Evolutionary conservation across 495 filamentous ascomycete genomes (phyloP), one percentile per base, ranked within the genome.

Genomic region (Tetracladium setigerum): DNA sequence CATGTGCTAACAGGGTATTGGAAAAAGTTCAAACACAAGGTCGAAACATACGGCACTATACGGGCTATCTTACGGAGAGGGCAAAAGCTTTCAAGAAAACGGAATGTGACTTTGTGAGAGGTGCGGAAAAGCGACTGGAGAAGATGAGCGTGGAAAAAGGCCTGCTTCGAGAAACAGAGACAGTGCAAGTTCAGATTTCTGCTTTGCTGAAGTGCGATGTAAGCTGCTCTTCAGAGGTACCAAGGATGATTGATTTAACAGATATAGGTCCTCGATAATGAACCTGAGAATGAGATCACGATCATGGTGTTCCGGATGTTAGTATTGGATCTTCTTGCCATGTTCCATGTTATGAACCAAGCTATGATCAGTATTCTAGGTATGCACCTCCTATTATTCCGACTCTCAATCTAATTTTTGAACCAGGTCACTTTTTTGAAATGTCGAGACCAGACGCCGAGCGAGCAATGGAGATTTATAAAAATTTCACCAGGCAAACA

Each of bases 281-380:
- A 97, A 53, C 81, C 86, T 15, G 94, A 97, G 63, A 99, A 97
- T 58, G 92, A 99, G 59, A 96, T 99, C 57, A 95, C 89, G 9
- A 74, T 99, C 54, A 90, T 86, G 4, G 90, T 92, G n/a, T 99
- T 99, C 55, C 76, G 92, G 51, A 72, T 99, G 58, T 67, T 99
- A 34, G 92, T 94, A 9, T 72, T 92, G 56, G 92, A 99, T 62
- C 74, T 99, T 19, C 66, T 99, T 45, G 84, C 83, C 5, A 71
- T 99, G 35, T 99, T 95, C 65, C 87, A 92, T 52, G 87, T 95
- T 31, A 83, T 96, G 72, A 99, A 99, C 55, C 90, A 97, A 67
- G 92, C 85, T 17, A 91, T 94, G 54, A 97, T 99, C 68, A 99
- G 95, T 65, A 87, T 99, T 49, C 75, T 99, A 44, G 88, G 92